These are phyloP conservation scores for Neurospora sp. DNA, from an alignment of 2,329 filamentous ascomycete genomes.

Conservation along the genomic window DNA sequence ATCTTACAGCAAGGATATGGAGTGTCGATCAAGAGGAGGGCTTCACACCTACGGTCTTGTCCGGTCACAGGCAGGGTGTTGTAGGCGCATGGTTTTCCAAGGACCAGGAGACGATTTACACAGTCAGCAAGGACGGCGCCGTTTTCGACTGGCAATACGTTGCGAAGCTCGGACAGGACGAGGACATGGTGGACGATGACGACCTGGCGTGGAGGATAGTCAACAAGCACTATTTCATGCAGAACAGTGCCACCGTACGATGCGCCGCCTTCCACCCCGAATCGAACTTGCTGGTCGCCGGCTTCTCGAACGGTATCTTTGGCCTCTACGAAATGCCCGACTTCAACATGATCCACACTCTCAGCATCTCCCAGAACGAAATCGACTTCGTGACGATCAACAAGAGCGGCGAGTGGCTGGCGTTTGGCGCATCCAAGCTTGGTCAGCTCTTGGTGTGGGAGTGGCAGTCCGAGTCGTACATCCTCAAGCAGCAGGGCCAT, in stretches of 20 bases:
- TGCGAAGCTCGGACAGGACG: constrained; percentile 45
- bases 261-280: constrained; percentile 84
- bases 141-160: constrained; percentile 89
- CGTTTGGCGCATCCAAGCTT: constrained; percentile 89
- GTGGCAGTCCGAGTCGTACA: constrained; percentile 98
- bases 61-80: constrained; percentile 83
- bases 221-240: constrained; percentile 89
- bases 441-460: constrained; percentile 98
- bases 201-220: constrained; percentile 83
- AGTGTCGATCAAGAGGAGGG: constrained; percentile 78
- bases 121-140: constrained; percentile 93
- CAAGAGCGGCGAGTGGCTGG: constrained; percentile 89
- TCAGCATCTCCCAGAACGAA: constrained; percentile 90
- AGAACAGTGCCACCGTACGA: constrained; percentile 74
- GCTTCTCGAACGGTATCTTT: constrained; percentile 91
- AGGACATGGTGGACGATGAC: constrained; percentile 49
- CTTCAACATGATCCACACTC: constrained; percentile 88
- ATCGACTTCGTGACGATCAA: constrained; percentile 95
- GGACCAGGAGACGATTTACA: constrained; percentile 92
- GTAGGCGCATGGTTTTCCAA: constrained; percentile 95
- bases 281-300: constrained; percentile 87
- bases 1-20: constrained; percentile 91
- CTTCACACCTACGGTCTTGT: constrained; percentile 80
- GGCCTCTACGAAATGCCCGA: constrained; percentile 91
- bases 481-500: constrained; percentile 95